Base-by-base conservation (phyloP, 2,329 filamentous ascomycete species). In the Colletotrichum musicola region DNA sequence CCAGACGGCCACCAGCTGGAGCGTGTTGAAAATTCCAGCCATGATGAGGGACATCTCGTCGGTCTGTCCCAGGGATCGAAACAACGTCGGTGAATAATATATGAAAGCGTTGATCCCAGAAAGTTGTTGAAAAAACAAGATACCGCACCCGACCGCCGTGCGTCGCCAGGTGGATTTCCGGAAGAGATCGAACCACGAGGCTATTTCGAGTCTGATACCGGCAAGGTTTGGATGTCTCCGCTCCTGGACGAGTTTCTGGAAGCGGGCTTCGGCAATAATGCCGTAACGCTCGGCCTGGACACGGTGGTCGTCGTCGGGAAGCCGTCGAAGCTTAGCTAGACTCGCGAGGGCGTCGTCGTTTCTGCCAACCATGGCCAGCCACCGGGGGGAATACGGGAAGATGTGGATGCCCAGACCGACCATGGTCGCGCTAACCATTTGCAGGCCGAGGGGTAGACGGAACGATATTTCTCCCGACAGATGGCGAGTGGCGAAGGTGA, bases 401-500 rank as follows among this genome's bases (percentile, higher is more conserved):
- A 56, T 25, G n/a, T 5, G 35, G 4, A 42, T 22, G 9, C 18
- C 38, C 22, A 25, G 22, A 3, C 13, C 38, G 18, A n/a, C 54
- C 18, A 56, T 16, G 4, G 22, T 25, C 22, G 22, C 22, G 22
- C 22, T 14, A 4, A n/a, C 10, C 35, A 56, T 22, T 20, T 56
- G 54, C 13, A 56, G 14, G 38, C 22, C 18, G 1, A 56, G 44
- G 2, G 54, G 54, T 2, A 22, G 20, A n/a, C 38, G 54, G 18
- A 35, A 56, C 6, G 38, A 56, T 74, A 77, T 78, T 70, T 83
- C 79, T 35, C 78, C 73, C 0, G 75, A 66, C 49, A 86, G 80
- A 69, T 80, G 77, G 6, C 78, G 76, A 0, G 84, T 87, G 1
- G 81, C 86, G 64, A 86, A 89, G 0, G 84, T 85, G 38, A 85